phyloP scores from a whole-genome alignment of 1,284 basidiomycete genomes.

The Singerocomus rubriflavus region DNA sequence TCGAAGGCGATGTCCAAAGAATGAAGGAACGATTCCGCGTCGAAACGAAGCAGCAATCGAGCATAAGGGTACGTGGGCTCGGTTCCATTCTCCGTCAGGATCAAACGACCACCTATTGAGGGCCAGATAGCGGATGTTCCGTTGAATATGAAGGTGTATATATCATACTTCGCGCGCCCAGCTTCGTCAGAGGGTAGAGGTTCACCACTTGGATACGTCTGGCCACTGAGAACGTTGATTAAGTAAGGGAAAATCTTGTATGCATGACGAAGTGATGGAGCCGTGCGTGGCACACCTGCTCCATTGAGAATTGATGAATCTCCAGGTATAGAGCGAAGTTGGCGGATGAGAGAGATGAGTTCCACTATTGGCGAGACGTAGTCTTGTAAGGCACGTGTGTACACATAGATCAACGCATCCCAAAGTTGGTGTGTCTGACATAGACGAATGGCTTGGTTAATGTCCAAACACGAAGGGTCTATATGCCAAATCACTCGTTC shows the following conservation, averaged over 20 bases:
- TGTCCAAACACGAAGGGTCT: constrained; percentile 86
- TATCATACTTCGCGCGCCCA: constrained; percentile 61
- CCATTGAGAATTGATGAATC: constrained; percentile 7
- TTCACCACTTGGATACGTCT: constrained; percentile 84
- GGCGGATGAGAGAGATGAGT: constrained; percentile 74
- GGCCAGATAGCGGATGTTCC: constrained; percentile 84
- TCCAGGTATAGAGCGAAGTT: constrained; percentile 41
- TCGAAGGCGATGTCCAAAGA: constrained; percentile 94
- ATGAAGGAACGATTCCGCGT: constrained; percentile 94
- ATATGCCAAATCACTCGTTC: constrained; percentile 96
- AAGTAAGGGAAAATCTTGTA: constrained; percentile 95
- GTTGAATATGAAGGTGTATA: constrained; percentile 83
- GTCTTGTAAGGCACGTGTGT: constrained; percentile 84
- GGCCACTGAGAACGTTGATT: constrained; percentile 81
- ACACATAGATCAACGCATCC: constrained; percentile 94
- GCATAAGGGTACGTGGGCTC: constrained; percentile 90
- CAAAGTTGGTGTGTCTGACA: constrained; percentile 84
- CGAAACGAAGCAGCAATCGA: constrained; percentile 81
- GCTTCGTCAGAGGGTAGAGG: constrained; percentile 57
- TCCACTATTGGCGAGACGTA: constrained; percentile 89
- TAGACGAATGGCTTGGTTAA: constrained; percentile 88
- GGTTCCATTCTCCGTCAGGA: constrained; percentile 66
- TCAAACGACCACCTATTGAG: constrained; percentile 65
- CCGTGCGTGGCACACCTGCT: constrained; percentile 28
- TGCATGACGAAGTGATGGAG: constrained; percentile 56